Evolutionary conservation across 352 stramenopile species (phyloP).

Genomic region (Globisporangium emineosum): DNA sequence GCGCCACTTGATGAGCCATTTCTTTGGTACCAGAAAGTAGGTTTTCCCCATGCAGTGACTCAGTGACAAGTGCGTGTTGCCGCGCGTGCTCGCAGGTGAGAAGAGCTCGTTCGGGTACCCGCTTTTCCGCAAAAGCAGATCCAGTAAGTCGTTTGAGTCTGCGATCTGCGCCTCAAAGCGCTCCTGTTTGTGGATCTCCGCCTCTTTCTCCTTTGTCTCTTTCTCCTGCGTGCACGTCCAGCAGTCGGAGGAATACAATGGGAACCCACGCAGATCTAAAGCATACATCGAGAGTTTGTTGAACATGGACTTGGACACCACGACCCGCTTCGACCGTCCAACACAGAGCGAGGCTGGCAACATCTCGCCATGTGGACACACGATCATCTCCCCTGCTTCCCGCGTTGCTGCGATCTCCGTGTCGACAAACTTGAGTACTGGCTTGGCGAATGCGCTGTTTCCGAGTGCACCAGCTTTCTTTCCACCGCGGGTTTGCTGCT

Average conservation of each 20-base stretch:
- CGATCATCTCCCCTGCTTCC: conserved; percentile 53
- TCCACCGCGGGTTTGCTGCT: conserved; percentile 24
- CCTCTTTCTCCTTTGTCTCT: conserved; percentile 46
- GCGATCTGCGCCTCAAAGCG: conserved; percentile 70
- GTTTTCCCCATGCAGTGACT: conserved; percentile 42
- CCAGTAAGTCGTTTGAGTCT: conserved; percentile 58
- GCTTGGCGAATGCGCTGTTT: background rate
- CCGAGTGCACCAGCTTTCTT: conserved; percentile 12
- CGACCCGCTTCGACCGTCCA: conserved; percentile 49
- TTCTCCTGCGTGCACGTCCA: conserved; percentile 51
- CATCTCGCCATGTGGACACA: conserved; percentile 61
- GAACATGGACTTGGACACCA: conserved; percentile 46
- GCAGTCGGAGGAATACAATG: conserved; percentile 53
- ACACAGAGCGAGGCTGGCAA: conserved; percentile 59
- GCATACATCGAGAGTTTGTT: conserved; percentile 53
- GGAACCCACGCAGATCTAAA: conserved; percentile 54
- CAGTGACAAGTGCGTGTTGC: conserved; percentile 57
- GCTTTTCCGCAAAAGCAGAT: conserved; percentile 74
- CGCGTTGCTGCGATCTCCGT: conserved; percentile 22
- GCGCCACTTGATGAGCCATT: conserved; percentile 81
- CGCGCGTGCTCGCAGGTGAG: conserved; percentile 41
- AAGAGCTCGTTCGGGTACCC: conserved; percentile 80
- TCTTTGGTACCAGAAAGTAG: conserved; percentile 84
- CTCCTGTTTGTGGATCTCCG: conserved; percentile 43
- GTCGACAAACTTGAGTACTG: conserved; percentile 21